phyloP scores from a whole-genome alignment of 2,329 filamentous ascomycete genomes.

The Epichloe elymi region DNA sequence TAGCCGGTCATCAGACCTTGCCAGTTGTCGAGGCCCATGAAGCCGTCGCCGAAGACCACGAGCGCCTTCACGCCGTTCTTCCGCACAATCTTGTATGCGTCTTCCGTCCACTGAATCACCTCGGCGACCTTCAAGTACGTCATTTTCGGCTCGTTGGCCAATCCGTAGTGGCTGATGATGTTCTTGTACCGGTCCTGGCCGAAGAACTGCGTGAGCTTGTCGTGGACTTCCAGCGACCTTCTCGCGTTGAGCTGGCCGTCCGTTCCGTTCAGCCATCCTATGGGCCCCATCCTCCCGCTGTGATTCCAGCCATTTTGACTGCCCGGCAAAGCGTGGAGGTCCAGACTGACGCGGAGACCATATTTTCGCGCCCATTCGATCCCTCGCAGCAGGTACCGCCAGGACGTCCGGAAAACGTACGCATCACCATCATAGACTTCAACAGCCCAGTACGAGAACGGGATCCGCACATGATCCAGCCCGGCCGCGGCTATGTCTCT shows the following conservation, averaged over 20 bases:
- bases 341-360: constrained; percentile 82
- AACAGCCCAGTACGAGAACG: constrained; percentile 91
- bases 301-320: constrained; percentile 98
- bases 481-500: constrained; percentile 74
- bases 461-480: constrained; percentile 92
- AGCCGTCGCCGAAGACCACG: constrained; percentile 86
- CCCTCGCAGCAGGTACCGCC: constrained; percentile 82
- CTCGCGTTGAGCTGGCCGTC: constrained; percentile 67
- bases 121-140: constrained; percentile 48
- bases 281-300: constrained; percentile 66
- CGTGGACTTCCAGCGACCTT: constrained; percentile 75
- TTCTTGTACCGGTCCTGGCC: constrained; percentile 87
- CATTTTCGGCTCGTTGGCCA: constrained; percentile 92
- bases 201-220: constrained; percentile 82
- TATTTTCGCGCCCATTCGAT: constrained; percentile 93
- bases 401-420: constrained; percentile 75
- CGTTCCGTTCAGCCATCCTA: constrained; percentile 86
- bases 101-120: constrained; percentile 68
- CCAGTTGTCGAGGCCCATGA: constrained; percentile 85
- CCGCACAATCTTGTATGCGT: constrained; percentile 60
- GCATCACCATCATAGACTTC: constrained; percentile 74
- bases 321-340: constrained; percentile 82
- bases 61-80: constrained; percentile 60
- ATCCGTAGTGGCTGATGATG: constrained; percentile 81
- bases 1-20: constrained; percentile 64